These are phyloP conservation scores for Fusarium begoniae DNA, from an alignment of 2,329 filamentous ascomycete species.

Conservation along the genomic window DNA sequence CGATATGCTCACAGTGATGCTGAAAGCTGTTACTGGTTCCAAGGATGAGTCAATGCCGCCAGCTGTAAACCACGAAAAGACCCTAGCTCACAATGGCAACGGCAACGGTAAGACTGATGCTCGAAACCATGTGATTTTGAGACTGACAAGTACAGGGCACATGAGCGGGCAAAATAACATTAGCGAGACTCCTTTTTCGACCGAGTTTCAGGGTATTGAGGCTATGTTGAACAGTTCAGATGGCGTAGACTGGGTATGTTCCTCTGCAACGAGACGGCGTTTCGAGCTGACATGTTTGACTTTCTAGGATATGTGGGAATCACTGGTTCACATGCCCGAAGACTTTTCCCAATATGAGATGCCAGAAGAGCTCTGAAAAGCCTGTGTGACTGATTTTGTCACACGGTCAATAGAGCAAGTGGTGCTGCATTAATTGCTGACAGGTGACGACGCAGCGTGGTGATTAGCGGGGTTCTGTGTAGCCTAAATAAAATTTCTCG, in stretches of 20 bases:
- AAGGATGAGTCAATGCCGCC: neutral
- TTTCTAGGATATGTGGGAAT: constrained; percentile 21
- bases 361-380: neutral
- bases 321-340: constrained; percentile 22
- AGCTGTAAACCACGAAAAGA: neutral
- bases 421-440: neutral
- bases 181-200: neutral
- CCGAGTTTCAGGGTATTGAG: constrained; percentile 18
- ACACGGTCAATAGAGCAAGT: neutral
- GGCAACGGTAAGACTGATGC: neutral
- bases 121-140: accelerated
- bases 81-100: neutral
- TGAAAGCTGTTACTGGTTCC: neutral
- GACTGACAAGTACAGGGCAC: neutral
- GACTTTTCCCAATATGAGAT: constrained; percentile 14
- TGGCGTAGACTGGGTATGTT: constrained; percentile 30
- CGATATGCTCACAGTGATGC: constrained; percentile 23
- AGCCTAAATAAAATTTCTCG: neutral
- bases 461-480: neutral
- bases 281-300: neutral
- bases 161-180: neutral
- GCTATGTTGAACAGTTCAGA: constrained; percentile 25
- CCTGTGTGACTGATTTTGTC: no score
- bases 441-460: neutral
- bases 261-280: accelerated